Evolutionary conservation across 306 rosid species (phyloP).

Genomic region (Pachyrhizus erosus): DNA sequence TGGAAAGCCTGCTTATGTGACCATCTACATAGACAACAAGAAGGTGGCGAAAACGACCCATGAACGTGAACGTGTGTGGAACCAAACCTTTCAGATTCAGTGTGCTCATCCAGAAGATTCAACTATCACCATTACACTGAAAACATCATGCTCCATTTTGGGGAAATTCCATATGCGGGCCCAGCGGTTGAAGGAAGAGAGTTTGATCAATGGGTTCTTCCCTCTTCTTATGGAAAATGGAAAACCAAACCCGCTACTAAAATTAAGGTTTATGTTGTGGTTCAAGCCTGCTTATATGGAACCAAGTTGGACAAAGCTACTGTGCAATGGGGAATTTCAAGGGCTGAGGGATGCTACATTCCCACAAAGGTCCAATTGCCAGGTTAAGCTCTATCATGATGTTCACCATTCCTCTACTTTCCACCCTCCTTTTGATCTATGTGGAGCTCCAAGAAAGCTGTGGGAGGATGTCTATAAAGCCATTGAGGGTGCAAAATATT

Average conservation of each 20-base stretch:
- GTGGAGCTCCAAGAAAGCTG: constrained; percentile 68
- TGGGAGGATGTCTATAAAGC: constrained; percentile 97
- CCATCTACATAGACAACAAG: constrained; percentile 65
- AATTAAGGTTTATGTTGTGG: constrained; percentile 80
- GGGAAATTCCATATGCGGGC: constrained; percentile 80
- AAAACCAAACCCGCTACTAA: constrained; percentile 64
- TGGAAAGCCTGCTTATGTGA: constrained; percentile 80
- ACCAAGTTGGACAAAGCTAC: constrained; percentile 67
- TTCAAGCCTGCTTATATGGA: constrained; percentile 78
- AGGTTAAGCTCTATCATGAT: constrained; percentile 91
- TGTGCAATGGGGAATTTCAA: constrained; percentile 64
- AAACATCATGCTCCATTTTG: constrained; percentile 66
- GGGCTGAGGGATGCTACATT: constrained; percentile 76
- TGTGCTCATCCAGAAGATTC: constrained; percentile 79
- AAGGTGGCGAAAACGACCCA: constrained; percentile 68
- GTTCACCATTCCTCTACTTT: constrained; percentile 79
- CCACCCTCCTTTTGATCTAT: constrained; percentile 65
- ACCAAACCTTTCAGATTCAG: constrained; percentile 82
- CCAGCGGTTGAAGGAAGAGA: constrained; percentile 56
- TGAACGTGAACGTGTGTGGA: constrained; percentile 78
- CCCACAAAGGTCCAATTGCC: constrained; percentile 77
- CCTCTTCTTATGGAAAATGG: constrained; percentile 82
- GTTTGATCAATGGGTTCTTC: constrained; percentile 72
- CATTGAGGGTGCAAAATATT: constrained; percentile 79
- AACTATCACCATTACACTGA: constrained; percentile 64